A percentile compares a stretch with the other conserved stretches of the same genome.
These are phyloP conservation scores for Entonaema liquescens DNA, from an alignment of 495 filamentous ascomycete species.

Conservation along the genomic window DNA sequence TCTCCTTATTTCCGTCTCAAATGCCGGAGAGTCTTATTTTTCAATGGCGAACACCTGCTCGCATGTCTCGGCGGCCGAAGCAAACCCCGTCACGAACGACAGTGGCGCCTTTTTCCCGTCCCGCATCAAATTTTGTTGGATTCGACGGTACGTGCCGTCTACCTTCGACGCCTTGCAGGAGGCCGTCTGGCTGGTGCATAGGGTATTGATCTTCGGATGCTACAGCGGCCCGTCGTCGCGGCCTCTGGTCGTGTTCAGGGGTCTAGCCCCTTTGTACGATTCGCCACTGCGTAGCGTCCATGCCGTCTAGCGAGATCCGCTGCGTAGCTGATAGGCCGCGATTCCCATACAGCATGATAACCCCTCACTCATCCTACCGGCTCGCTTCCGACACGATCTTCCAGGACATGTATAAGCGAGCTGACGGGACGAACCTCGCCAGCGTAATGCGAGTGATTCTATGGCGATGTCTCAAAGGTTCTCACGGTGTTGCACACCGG, in stretches of 20 bases:
- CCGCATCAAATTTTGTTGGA: not conserved
- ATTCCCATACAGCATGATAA: not conserved
- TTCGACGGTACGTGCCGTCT: not conserved
- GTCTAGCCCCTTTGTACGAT: not conserved
- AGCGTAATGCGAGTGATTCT: conserved; percentile 6
- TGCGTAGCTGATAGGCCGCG: not conserved
- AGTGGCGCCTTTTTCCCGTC: not conserved
- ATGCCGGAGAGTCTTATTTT: not conserved
- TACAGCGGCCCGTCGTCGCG: conserved; percentile 11
- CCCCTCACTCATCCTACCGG: not conserved
- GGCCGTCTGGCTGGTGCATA: not conserved
- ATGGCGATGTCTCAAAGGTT: conserved; percentile 1
- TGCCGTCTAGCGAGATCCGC: not conserved
- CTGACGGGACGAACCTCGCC: not conserved
- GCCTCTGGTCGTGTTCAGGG: not conserved
- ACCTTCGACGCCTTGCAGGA: not conserved
- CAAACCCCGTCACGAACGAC: not conserved
- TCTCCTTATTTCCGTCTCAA: not conserved
- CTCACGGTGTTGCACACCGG: conserved; percentile 14
- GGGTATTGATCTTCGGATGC: not conserved
- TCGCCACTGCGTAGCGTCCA: not conserved
- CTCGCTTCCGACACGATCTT: not conserved
- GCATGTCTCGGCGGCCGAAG: not conserved
- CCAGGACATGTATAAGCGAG: not conserved
- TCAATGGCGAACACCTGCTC: not conserved